Conservation (phyloP, 257 asterid genomes). For the Cynanchum wilfordii region DNA sequence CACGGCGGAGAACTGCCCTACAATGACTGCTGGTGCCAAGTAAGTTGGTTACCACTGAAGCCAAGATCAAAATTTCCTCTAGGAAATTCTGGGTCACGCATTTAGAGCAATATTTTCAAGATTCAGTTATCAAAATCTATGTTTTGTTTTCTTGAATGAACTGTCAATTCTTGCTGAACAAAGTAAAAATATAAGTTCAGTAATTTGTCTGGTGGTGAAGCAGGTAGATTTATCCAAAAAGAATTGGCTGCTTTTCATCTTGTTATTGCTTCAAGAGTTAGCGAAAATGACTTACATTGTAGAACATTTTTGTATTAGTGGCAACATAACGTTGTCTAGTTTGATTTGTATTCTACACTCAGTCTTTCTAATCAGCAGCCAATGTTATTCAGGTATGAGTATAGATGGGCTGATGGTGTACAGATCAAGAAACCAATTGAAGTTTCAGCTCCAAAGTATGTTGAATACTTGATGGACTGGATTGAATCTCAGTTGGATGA, state of each 20-base stretch:
- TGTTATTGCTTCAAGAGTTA: not conserved
- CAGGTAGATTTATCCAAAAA: not conserved
- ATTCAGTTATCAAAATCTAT: not conserved
- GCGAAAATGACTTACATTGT: not conserved
- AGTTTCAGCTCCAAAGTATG: slow-evolving; percentile 92
- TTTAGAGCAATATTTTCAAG: not conserved
- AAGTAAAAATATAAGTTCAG: not conserved
- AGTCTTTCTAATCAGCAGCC: not conserved
- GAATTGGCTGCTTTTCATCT: not conserved
- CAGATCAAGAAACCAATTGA: slow-evolving; percentile 84
- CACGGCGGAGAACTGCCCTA: slow-evolving; percentile 84
- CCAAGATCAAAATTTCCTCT: not conserved
- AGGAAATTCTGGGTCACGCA: not conserved
- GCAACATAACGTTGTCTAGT: not conserved
- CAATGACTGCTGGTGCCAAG: slow-evolving; percentile 98
- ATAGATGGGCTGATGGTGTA: slow-evolving; percentile 96
- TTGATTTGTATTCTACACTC: not conserved
- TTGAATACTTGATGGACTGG: slow-evolving; percentile 95
- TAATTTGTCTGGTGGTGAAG: not conserved
- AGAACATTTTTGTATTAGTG: not conserved
- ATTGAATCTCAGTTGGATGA: slow-evolving; percentile 81
- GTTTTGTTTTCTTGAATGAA: not conserved
- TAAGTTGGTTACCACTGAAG: slow-evolving; percentile 28
- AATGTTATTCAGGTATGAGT: slow-evolving; percentile 54
- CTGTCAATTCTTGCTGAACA: not conserved